A percentile compares a stretch with the other conserved stretches of the same genome.
Conservation (phyloP, 108 stramenopile species). For the Cylindrotheca fusiformis region DNA sequence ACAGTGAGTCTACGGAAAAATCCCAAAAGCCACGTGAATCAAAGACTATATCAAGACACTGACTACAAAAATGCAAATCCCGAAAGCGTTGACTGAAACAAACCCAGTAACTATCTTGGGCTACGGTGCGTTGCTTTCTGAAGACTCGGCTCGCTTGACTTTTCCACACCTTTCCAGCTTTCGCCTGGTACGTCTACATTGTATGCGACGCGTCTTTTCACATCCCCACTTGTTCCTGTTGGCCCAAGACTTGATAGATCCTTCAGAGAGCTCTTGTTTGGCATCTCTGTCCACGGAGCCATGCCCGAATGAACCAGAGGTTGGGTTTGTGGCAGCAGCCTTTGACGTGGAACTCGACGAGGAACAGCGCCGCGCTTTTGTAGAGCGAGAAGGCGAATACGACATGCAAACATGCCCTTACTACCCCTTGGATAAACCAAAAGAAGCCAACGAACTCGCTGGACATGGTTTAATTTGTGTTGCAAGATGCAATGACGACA, state of each 20-base stretch:
- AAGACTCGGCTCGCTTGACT: conserved; percentile 34
- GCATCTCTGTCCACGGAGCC: conserved; percentile 43
- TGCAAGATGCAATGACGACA: conserved; percentile 17
- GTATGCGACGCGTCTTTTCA: conserved; percentile 38
- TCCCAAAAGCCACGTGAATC: too few species aligned
- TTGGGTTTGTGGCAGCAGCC: conserved; percentile 38
- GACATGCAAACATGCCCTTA: conserved; percentile 24
- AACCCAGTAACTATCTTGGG: conserved; percentile 32
- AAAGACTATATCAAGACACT: too few species aligned
- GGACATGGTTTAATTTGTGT: conserved; percentile 37
- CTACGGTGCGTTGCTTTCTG: conserved; percentile 43
- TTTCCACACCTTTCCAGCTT: conserved; percentile 43
- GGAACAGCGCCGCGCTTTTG: conserved; percentile 28
- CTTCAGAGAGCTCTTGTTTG: conserved; percentile 12
- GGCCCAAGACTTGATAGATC: conserved; percentile 26
- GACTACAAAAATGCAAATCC: not conserved
- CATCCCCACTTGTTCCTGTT: conserved; percentile 44
- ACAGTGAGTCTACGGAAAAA: too few species aligned
- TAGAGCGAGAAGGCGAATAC: conserved; percentile 42
- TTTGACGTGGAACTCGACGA: conserved; percentile 33
- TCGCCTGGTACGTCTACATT: conserved; percentile 37
- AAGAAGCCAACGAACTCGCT: conserved; percentile 4
- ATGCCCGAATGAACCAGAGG: conserved; percentile 1
- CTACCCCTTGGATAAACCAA: conserved; percentile 15
- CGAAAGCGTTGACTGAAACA: not conserved